Evolutionary conservation across 2,329 filamentous ascomycete species (phyloP).

Genomic region (Diaporthe sp.): DNA sequence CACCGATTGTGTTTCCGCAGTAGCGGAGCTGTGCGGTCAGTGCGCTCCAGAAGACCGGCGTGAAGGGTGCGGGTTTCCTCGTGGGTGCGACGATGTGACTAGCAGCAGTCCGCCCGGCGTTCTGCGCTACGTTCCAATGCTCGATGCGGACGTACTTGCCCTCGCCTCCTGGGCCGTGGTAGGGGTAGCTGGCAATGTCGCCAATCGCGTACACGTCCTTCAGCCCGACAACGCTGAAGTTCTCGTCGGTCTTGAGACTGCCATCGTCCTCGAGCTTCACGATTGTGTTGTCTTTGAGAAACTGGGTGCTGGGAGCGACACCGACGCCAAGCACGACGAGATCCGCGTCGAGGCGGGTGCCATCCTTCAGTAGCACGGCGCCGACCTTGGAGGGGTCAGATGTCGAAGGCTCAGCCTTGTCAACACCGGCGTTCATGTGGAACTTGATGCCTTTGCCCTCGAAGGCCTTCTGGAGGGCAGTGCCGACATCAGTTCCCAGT

Average conservation of each 20-base stretch:
- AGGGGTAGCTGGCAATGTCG: slow-evolving; percentile 95
- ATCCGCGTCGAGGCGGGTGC: slow-evolving; percentile 86
- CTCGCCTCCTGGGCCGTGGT: slow-evolving; percentile 87
- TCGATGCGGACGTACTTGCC: slow-evolving; percentile 86
- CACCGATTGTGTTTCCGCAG: slow-evolving; percentile 85
- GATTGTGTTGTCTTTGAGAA: slow-evolving; percentile 78
- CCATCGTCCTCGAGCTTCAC: slow-evolving; percentile 85
- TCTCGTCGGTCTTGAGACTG: slow-evolving; percentile 85
- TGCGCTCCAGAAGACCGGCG: slow-evolving; percentile 97
- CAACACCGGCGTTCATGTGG: slow-evolving; percentile 83
- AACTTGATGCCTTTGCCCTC: slow-evolving; percentile 94
- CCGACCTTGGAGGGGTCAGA: slow-evolving; percentile 81
- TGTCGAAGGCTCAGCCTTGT: slow-evolving; percentile 82
- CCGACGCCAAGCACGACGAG: slow-evolving; percentile 93
- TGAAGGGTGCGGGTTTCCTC: slow-evolving; percentile 78
- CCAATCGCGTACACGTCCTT: slow-evolving; percentile 92
- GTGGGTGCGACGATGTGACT: slow-evolving; percentile 79
- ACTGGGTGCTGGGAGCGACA: slow-evolving; percentile 87
- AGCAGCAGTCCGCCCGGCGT: slow-evolving; percentile 86
- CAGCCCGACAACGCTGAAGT: slow-evolving; percentile 81
- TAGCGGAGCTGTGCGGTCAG: slow-evolving; percentile 91
- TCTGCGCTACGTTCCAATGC: slow-evolving; percentile 99
- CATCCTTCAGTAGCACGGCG: slow-evolving; percentile 86
- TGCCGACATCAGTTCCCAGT: slow-evolving; percentile 85
- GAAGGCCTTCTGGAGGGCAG: slow-evolving; percentile 82